Evolutionary conservation across 176 grass and related monocot genomes (phyloP).

Genomic region (Aegilops bicornis): DNA sequence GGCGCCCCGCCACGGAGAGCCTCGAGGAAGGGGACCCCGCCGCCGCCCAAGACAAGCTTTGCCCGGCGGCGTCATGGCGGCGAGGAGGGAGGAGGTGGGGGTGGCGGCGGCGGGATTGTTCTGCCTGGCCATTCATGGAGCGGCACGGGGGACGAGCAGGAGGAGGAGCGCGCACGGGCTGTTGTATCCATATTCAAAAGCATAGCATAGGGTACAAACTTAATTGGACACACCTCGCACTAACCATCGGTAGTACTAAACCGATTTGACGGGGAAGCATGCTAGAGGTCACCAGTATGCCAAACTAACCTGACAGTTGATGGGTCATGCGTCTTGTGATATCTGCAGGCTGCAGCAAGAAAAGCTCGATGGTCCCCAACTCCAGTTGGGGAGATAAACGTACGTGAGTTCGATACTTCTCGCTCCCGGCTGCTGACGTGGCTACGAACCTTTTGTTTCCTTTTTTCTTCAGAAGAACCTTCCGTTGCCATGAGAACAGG

Average conservation of each 20-base stretch:
- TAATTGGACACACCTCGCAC: neutral
- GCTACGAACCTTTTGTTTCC: neutral
- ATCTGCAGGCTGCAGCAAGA: neutral
- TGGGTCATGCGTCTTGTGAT: neutral
- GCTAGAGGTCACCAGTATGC: neutral
- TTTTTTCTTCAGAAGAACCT: too few relatives aligned
- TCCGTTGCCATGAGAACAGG: neutral
- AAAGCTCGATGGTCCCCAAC: neutral
- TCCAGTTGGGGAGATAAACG: neutral
- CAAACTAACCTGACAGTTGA: constrained; percentile 3
- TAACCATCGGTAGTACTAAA: neutral
- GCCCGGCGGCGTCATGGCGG: too few relatives aligned
- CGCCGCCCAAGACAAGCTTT: too few relatives aligned
- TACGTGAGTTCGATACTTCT: neutral
- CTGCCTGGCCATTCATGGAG: too few relatives aligned
- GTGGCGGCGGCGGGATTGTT: too few relatives aligned
- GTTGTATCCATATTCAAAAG: too few relatives aligned
- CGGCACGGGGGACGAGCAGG: too few relatives aligned
- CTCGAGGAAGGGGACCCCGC: too few relatives aligned
- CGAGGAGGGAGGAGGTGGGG: too few relatives aligned
- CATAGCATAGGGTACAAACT: neutral
- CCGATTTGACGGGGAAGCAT: constrained; percentile 5
- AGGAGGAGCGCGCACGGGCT: too few relatives aligned
- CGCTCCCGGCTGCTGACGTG: neutral
- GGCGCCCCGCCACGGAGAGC: too few relatives aligned